Base-by-base conservation (phyloP, 805 yeast genomes). In the Limtongia smithiae region DNA sequence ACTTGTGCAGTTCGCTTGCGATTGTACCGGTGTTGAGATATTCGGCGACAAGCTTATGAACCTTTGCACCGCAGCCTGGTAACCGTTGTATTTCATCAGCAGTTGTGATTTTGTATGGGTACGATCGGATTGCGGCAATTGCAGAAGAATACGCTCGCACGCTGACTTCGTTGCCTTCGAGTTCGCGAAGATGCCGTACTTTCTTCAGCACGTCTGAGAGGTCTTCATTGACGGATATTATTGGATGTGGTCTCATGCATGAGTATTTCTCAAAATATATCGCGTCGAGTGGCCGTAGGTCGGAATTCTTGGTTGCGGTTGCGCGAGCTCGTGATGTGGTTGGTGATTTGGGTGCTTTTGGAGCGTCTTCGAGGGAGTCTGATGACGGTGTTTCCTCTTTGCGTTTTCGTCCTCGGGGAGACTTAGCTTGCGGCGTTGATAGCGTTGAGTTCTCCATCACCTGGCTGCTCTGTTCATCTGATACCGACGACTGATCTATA, bases 61-160 rank as follows among this genome's bases (percentile, higher is more conserved):
- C 33, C 44, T 56, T 56, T 4, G 45, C 51, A 8, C 60, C 60
- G 39, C 60, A 57, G 25, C 60, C 60, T 3, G 54, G 48, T 4
- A 56, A 32, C 34, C 37, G 30, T 9, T 24, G 28, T 5, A 56
- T 28, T 20, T 56, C 48, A 11, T 39, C 40, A 6, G 48, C 46
- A n/a, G 18, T 24, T 14, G 20, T 38, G 25, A 57, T 48, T 20
- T 37, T 32, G 41, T 34, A 28, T n/a, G 60, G 60, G 38, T 48
- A 50, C 8, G 60, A 44, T 20, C 51, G 35, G 14, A 56, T 43
- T 12, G 54, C 24, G 8, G 60, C 60, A 11, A 56, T 47, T 2
- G 57, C 60, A 20, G 51, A 32, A 4, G 57, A 51, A 28, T 56
- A 56, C 12, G 60, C 60, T 20, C 60, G 54, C 20, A 50, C 53